Percentiles rank a stretch among this genome's conserved stretches.
These are phyloP conservation scores for Phaeosphaeriaceae sp. DNA, from an alignment of 2,329 filamentous ascomycete species.

Conservation along the genomic window DNA sequence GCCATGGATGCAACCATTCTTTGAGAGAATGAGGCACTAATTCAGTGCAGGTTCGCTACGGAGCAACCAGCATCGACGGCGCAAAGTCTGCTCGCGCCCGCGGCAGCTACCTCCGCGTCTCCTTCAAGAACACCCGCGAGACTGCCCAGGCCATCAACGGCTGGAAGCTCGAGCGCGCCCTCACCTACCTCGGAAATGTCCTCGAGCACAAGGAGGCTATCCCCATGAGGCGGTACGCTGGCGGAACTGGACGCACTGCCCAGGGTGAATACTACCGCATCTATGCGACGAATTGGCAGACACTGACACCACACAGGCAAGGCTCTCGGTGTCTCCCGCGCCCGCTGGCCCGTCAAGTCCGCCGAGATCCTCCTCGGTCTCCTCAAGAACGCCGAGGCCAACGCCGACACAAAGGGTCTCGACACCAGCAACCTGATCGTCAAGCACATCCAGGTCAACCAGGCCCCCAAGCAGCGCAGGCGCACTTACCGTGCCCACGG, in stretches of 20 bases:
- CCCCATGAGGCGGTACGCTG: slow-evolving; percentile 96
- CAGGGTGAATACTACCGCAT: slow-evolving; percentile 78
- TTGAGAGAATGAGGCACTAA: slow-evolving; percentile 32
- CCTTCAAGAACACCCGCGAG: slow-evolving; percentile 99
- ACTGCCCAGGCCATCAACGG: slow-evolving; percentile 99
- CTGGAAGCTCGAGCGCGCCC: slow-evolving; percentile 95
- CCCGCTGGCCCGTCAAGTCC: slow-evolving; percentile 99
- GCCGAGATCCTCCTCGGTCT: slow-evolving; percentile 97
- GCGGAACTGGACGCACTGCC: slow-evolving; percentile 91
- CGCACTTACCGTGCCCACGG: slow-evolving; percentile 99
- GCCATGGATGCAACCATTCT: slow-evolving; percentile 14
- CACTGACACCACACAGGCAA: slow-evolving; percentile 73
- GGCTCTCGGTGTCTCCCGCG: slow-evolving; percentile 96
- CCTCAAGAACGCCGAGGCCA: slow-evolving; percentile 64
- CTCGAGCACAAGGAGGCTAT: slow-evolving; percentile 96
- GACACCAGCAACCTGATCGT: slow-evolving; percentile 95
- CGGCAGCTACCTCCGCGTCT: slow-evolving; percentile 98
- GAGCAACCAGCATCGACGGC: slow-evolving; percentile 47
- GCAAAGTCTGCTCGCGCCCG: slow-evolving; percentile 87
- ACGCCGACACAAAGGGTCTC: slow-evolving; percentile 58
- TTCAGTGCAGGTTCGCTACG: slow-evolving; percentile 48
- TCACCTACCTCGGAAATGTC: slow-evolving; percentile 98
- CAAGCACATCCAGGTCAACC: slow-evolving; percentile 99
- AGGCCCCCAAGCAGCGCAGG: slow-evolving; percentile 98
- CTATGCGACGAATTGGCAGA: slow-evolving; percentile 3